Evolutionary conservation across 2,329 filamentous ascomycete species (phyloP).

Genomic region (Cladosporium colombiae): DNA sequence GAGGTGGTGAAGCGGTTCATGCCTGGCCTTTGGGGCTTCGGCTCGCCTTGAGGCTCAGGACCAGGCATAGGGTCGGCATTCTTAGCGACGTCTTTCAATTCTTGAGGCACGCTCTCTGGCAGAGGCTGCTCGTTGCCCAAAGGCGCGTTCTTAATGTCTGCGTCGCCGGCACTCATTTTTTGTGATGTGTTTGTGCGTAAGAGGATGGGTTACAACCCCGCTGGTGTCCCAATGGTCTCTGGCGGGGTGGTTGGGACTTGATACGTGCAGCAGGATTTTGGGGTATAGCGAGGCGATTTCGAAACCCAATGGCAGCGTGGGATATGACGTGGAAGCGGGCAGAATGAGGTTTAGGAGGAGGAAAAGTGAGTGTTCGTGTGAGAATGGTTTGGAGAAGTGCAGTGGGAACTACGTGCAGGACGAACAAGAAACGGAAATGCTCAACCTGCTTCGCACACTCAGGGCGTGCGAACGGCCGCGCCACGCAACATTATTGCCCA

Average conservation of each 20-base stretch:
- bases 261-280: neutral
- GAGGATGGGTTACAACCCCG: slow-evolving; percentile 11
- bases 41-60: slow-evolving; percentile 1
- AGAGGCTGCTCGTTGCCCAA: slow-evolving; percentile 7
- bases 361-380: neutral
- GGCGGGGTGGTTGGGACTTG: slow-evolving; percentile 14
- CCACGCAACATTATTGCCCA: slow-evolving; percentile 19
- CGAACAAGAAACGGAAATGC: slow-evolving; percentile 16
- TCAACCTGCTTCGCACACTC: slow-evolving; percentile 6
- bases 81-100: slow-evolving; percentile 14
- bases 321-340: neutral
- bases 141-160: slow-evolving; percentile 15
- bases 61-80: neutral
- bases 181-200: neutral
- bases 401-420: slow-evolving; percentile 1
- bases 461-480: slow-evolving; percentile 8
- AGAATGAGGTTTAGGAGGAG: neutral
- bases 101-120: neutral
- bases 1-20: slow-evolving; percentile 37
- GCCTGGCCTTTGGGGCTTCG: slow-evolving; percentile 26
- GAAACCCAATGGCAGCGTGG: slow-evolving; percentile 10
- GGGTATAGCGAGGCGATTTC: neutral
- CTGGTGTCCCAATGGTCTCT: slow-evolving; percentile 17
- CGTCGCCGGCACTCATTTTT: slow-evolving; percentile 17
- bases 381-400: neutral